These are phyloP conservation scores for Lanmaoa rubissima DNA, from an alignment of 768 basidiomycete species.

Conservation along the genomic window DNA sequence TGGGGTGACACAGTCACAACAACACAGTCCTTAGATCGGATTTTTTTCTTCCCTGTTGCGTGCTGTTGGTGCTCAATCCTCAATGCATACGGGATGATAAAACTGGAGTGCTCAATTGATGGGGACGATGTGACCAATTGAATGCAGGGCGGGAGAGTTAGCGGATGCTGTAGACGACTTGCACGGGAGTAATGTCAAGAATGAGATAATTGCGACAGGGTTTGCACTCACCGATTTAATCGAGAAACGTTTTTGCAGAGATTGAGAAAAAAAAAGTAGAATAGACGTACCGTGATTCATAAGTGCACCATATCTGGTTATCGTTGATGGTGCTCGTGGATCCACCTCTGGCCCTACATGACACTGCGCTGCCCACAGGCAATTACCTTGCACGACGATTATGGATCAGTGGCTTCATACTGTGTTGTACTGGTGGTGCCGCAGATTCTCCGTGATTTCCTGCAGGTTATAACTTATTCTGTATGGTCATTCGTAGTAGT, in stretches of 20 bases:
- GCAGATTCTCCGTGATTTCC: not conserved
- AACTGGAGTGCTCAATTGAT: too few species aligned
- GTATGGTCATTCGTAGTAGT: too few species aligned
- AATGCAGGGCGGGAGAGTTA: not conserved
- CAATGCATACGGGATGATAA: not conserved
- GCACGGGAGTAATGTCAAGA: too few species aligned
- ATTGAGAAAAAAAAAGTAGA: too few species aligned
- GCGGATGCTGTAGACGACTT: not conserved
- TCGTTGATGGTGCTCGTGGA: not conserved
- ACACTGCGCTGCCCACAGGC: not conserved
- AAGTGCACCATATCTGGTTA: not conserved
- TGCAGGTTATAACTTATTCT: too few species aligned
- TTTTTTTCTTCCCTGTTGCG: not conserved
- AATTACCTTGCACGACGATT: not conserved
- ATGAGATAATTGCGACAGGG: not conserved
- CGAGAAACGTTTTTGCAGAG: not conserved
- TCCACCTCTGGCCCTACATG: not conserved
- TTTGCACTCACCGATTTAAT: not conserved
- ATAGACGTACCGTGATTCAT: not conserved
- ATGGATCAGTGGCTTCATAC: not conserved
- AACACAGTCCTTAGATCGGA: too few species aligned
- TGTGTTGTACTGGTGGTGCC: not conserved
- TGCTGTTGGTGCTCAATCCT: not conserved
- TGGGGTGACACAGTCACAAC: too few species aligned
- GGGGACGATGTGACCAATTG: not conserved